Percentiles rank a stretch among this genome's conserved stretches.
phyloP scores from a whole-genome alignment of 345 rosid genomes.

The Salix purpurea region DNA sequence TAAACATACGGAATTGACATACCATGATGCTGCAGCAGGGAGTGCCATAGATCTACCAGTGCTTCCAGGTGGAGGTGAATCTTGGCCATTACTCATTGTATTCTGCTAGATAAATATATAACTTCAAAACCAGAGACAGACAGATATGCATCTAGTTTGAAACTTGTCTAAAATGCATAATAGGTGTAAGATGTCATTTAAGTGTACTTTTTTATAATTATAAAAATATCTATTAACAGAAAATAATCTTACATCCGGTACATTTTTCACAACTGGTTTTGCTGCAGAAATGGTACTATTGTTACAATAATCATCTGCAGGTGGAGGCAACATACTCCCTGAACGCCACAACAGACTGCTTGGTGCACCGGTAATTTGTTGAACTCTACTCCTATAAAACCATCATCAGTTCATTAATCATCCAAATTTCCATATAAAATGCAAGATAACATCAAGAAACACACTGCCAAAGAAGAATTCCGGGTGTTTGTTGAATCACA shows the following conservation, averaged over 20 bases:
- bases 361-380: constrained; percentile 66
- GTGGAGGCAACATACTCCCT: constrained; percentile 75
- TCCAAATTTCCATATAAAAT: background rate
- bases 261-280: constrained; percentile 45
- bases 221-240: background rate
- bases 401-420: constrained; percentile 29
- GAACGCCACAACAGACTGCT: constrained; percentile 46
- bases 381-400: constrained; percentile 63
- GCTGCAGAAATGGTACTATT: constrained; percentile 41
- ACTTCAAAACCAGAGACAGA: background rate
- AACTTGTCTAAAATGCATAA: background rate
- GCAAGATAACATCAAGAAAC: background rate
- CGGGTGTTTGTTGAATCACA: too few relatives aligned
- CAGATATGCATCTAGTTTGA: background rate
- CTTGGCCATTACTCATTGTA: constrained; percentile 32
- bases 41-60: constrained; percentile 50
- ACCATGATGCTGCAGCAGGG: constrained; percentile 94
- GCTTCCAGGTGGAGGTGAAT: constrained; percentile 64
- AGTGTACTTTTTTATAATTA: background rate
- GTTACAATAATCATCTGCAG: constrained; percentile 56
- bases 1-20: constrained; percentile 8
- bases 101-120: constrained; percentile 34
- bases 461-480: background rate
- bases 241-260: constrained; percentile 51
- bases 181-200: background rate